phyloP scores from a whole-genome alignment of 2,329 filamentous ascomycete genomes.

The Teratosphaeria epicoccoides region DNA sequence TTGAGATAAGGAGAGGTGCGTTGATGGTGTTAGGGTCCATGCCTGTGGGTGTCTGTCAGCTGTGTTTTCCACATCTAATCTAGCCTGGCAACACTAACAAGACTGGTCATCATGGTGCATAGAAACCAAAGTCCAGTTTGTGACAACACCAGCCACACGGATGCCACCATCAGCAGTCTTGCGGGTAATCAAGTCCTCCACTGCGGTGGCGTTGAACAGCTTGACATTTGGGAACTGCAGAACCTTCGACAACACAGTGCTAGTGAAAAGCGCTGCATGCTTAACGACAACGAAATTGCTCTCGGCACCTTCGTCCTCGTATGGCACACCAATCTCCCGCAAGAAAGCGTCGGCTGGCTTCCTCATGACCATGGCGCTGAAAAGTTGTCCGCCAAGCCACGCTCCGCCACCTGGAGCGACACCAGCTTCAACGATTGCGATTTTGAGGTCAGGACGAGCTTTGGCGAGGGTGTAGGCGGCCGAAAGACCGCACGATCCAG shows the following conservation, averaged over 20 bases:
- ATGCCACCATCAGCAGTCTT: constrained; percentile 44
- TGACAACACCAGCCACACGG: constrained; percentile 78
- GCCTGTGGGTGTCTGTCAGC: constrained; percentile 24
- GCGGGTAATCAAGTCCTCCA: constrained; percentile 87
- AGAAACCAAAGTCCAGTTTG: constrained; percentile 87
- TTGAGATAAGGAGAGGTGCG: constrained; percentile 76
- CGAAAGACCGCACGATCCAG: constrained; percentile 77
- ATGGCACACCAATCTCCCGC: constrained; percentile 68
- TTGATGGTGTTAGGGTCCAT: constrained; percentile 99
- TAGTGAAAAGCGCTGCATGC: constrained; percentile 87
- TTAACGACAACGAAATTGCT: constrained; percentile 77
- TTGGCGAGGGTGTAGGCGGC: constrained; percentile 76
- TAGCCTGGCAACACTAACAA: background rate
- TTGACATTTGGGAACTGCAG: constrained; percentile 82
- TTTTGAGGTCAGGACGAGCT: constrained; percentile 78
- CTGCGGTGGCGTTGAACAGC: constrained; percentile 88
- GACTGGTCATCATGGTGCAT: constrained; percentile 50
- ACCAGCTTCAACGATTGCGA: constrained; percentile 79
- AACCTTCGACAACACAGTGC: constrained; percentile 73
- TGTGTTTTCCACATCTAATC: background rate
- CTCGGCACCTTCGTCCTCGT: constrained; percentile 63
- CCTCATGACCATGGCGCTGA: constrained; percentile 91
- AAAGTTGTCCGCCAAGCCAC: constrained; percentile 89
- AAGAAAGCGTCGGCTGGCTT: constrained; percentile 84
- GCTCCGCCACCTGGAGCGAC: constrained; percentile 82